Evolutionary conservation across 78 protist genomes (phyloP), one percentile per base, ranked within the genome.

Genomic region (Planoprotostelium fungivorum): DNA sequence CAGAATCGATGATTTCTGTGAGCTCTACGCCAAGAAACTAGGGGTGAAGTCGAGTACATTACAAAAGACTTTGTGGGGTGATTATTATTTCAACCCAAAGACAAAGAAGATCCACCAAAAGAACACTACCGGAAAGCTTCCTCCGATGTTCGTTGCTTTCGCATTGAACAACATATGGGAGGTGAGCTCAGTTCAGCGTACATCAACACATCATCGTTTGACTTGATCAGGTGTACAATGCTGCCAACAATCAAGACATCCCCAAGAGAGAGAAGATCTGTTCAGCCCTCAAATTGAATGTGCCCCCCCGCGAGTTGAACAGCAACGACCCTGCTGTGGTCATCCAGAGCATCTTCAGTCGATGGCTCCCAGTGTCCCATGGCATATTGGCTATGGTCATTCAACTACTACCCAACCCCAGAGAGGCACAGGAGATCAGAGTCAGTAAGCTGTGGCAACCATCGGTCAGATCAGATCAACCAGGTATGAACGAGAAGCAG

Each of bases 61-160:
- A 88, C 86, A 31, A 35, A 38, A 83, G 36, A 91, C 97, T 5
- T 90, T 98, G 37, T 98, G 99, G 99, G 99, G 99, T 28, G 98
- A 96, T 0, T 97, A 87, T 90, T 97, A 91, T 89, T 89, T 89
- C 37, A 93, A 93, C 88, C 91, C 92, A 34, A 92, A 93, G 89
- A 86, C 86, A 1, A 93, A 92, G 86, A 91, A 90, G 5, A 86
- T 95, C 83, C 86, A 88, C 36, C 85, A 84, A 35, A 93, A 83
- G 29, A 83, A 51, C 63, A 88, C 85, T 34, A 37, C 36, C 34
- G 95, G 94, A 63, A 89, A 87, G 83, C 90, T 90, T 34, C 88
- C 89, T 87, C 97, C 98, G 31, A 86, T 97, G 94, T 97, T 97
- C 88, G 98, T 94, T 34, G 94, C 97, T 92, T 91, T 97, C 73